These are phyloP conservation scores for Massariosphaeria phaeospora DNA, from an alignment of 495 filamentous ascomycete species.

Conservation along the genomic window DNA sequence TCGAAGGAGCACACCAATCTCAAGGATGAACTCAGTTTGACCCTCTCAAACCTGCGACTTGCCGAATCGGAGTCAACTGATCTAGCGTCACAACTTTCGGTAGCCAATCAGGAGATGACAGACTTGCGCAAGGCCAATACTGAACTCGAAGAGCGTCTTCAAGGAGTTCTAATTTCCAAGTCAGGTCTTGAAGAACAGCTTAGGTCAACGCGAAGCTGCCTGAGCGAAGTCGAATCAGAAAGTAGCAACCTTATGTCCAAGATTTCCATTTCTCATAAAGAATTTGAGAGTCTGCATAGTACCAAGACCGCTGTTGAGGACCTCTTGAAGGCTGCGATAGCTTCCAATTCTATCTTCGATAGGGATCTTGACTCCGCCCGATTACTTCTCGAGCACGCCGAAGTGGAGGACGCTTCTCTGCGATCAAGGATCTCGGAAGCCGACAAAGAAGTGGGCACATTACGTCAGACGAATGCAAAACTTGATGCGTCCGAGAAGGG, in stretches of 20 bases:
- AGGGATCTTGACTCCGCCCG: neutral
- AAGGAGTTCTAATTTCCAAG: neutral
- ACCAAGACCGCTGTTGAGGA: conserved; percentile 3
- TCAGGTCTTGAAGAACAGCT: neutral
- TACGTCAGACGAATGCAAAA: conserved; percentile 12
- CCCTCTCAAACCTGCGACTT: neutral
- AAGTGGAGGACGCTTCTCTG: neutral
- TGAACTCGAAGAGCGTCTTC: conserved; percentile 4
- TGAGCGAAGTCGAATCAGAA: conserved; percentile 1
- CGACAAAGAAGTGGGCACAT: neutral
- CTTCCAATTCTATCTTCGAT: conserved; percentile 3
- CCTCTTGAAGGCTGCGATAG: neutral
- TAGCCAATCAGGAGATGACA: neutral
- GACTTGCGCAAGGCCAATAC: neutral
- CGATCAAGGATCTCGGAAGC: conserved; percentile 3
- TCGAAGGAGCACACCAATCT: neutral
- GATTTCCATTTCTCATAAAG: neutral
- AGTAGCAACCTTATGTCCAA: neutral
- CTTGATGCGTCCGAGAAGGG: conserved; percentile 20
- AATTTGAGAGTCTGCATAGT: neutral
- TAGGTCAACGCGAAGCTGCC: neutral
- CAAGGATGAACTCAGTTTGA: neutral
- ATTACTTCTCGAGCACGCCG: neutral
- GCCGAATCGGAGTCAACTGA: neutral
- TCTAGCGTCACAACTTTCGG: neutral